phyloP scores from a whole-genome alignment of 257 asterid genomes.

The Voacanga thouarsii region DNA sequence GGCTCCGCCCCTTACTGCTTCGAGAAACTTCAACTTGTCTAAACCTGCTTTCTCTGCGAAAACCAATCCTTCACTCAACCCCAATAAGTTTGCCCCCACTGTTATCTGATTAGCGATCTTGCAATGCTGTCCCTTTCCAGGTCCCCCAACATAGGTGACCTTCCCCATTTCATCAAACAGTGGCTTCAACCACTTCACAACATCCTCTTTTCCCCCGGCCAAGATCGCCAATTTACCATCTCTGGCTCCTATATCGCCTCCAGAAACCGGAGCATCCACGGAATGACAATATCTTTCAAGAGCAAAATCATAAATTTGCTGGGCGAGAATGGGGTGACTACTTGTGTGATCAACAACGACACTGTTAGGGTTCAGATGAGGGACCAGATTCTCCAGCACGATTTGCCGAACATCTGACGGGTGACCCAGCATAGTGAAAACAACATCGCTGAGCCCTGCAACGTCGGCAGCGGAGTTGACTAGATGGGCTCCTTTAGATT shows the following conservation, averaged over 20 bases:
- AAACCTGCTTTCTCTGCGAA: slow-evolving; percentile 75
- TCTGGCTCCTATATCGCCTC: slow-evolving; percentile 78
- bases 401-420: slow-evolving; percentile 80
- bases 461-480: slow-evolving; percentile 49
- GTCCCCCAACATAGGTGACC: slow-evolving; percentile 57
- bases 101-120: slow-evolving; percentile 81
- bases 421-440: slow-evolving; percentile 84
- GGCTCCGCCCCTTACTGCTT: slow-evolving; percentile 81
- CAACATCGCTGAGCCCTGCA: slow-evolving; percentile 44
- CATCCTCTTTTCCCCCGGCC: slow-evolving; percentile 61
- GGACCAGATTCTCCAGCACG: slow-evolving; percentile 50
- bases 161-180: slow-evolving; percentile 63
- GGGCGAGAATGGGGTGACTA: slow-evolving; percentile 67
- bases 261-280: slow-evolving; percentile 86
- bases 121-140: slow-evolving; percentile 85
- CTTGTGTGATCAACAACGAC: slow-evolving; percentile 78
- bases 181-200: slow-evolving; percentile 70
- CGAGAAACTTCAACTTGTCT: slow-evolving; percentile 57
- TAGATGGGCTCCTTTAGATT: slow-evolving; percentile 66
- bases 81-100: slow-evolving; percentile 60
- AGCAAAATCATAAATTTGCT: slow-evolving; percentile 43
- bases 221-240: slow-evolving; percentile 68
- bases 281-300: slow-evolving; percentile 41
- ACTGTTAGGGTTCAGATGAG: slow-evolving; percentile 43
- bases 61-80: slow-evolving; percentile 82